Evolutionary conservation across 2,329 filamentous ascomycete genomes (phyloP).

Genomic region (Aspergillus sp.): DNA sequence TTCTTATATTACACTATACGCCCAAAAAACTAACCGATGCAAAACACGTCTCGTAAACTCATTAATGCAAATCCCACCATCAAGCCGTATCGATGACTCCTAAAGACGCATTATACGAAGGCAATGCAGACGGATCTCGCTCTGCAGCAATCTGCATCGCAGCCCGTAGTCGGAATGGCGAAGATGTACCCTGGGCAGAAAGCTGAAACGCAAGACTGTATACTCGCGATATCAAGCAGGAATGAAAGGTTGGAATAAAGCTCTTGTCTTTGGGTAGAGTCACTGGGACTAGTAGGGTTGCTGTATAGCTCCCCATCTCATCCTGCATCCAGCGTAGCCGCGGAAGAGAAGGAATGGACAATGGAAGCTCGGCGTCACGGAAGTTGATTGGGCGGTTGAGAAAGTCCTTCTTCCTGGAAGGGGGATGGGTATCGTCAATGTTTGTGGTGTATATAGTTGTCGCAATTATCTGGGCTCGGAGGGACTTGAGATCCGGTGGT

Average conservation of each 20-base stretch:
- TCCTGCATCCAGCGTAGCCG: slow-evolving; percentile 10
- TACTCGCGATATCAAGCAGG: slow-evolving; percentile 14
- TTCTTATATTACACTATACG: no score
- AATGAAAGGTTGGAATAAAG: slow-evolving; percentile 18
- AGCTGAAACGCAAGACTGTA: slow-evolving; percentile 15
- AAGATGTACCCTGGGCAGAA: slow-evolving; percentile 6
- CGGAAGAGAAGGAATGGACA: slow-evolving; percentile 10
- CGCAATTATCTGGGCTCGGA: slow-evolving; percentile 12
- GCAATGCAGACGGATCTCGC: slow-evolving; percentile 8
- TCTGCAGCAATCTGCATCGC: slow-evolving; percentile 11
- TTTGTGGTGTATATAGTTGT: slow-evolving; percentile 17
- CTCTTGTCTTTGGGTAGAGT: slow-evolving; percentile 14
- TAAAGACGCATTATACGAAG: slow-evolving; percentile 14
- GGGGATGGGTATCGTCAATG: background rate
- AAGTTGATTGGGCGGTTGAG: slow-evolving; percentile 15
- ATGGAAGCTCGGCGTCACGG: slow-evolving; percentile 7
- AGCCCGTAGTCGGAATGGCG: slow-evolving; percentile 2
- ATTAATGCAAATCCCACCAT: background rate
- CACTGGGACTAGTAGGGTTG: slow-evolving; percentile 15
- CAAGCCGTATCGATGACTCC: slow-evolving; percentile 4
- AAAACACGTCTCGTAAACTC: background rate
- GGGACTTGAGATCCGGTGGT: slow-evolving; percentile 14
- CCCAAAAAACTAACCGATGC: background rate
- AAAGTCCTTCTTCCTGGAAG: slow-evolving; percentile 10
- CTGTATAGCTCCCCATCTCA: background rate